These are phyloP conservation scores for Elongisporangium prolatum DNA, from an alignment of 352 stramenopile species.

Conservation along the genomic window DNA sequence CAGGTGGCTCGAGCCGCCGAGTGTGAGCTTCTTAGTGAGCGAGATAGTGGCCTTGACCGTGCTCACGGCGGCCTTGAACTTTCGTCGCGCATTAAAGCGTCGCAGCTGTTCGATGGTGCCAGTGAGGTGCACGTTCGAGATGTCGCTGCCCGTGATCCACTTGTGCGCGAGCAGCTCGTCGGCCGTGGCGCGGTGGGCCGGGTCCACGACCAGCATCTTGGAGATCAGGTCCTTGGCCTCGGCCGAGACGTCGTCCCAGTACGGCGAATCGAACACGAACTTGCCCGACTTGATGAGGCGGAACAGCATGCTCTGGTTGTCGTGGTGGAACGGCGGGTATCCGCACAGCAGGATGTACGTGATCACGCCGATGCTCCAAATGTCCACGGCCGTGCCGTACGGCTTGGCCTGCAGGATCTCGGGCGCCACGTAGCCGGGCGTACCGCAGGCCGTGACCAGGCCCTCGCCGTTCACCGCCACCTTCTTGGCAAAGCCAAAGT, in stretches of 20 bases:
- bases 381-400: constrained; percentile 79
- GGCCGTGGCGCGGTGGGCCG: constrained; percentile 69
- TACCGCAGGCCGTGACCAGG: constrained; percentile 64
- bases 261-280: constrained; percentile 77
- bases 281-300: constrained; percentile 60
- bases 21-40: constrained; percentile 62
- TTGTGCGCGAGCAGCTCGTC: constrained; percentile 70
- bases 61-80: constrained; percentile 92
- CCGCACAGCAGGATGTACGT: constrained; percentile 84
- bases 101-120: constrained; percentile 86
- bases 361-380: constrained; percentile 90
- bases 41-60: constrained; percentile 84
- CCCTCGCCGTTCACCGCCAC: constrained; percentile 48
- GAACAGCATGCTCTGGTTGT: constrained; percentile 89
- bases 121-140: constrained; percentile 75
- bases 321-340: constrained; percentile 86
- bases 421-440: constrained; percentile 68
- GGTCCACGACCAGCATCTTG: constrained; percentile 87
- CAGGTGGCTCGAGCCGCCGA: constrained; percentile 6
- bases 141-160: constrained; percentile 82
- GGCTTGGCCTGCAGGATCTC: constrained; percentile 72
- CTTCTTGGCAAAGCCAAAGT: constrained; percentile 84
- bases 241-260: constrained; percentile 71
- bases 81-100: constrained; percentile 92
- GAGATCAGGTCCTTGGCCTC: constrained; percentile 88